phyloP scores from a whole-genome alignment of 2,329 filamentous ascomycete species.

The Xylaria sp. region DNA sequence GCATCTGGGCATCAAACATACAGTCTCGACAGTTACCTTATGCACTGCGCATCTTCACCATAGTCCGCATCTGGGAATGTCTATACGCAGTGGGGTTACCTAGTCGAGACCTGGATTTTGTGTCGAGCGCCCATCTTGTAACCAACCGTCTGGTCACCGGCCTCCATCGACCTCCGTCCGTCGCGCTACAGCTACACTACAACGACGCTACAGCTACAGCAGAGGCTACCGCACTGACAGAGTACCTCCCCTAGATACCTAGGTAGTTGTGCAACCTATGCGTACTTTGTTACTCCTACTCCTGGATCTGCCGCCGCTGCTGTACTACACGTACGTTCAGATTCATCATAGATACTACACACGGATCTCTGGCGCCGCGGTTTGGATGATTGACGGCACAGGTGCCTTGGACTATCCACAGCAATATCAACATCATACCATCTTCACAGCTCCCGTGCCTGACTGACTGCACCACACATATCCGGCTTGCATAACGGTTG shows the following conservation, averaged over 20 bases:
- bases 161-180: conserved; percentile 14
- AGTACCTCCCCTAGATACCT: neutral
- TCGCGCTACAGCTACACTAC: conserved; percentile 4
- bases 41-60: conserved; percentile 14
- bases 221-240: neutral
- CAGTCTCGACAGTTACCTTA: no score
- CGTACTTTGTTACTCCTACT: neutral
- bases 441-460: conserved; percentile 8
- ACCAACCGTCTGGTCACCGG: conserved; percentile 11
- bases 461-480: neutral
- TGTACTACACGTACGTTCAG: neutral
- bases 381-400: neutral
- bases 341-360: neutral
- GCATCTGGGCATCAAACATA: neutral
- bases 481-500: conserved; percentile 15
- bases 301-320: neutral
- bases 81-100: conserved; percentile 10
- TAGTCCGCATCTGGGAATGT: conserved; percentile 6
- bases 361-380: conserved; percentile 7
- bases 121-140: conserved; percentile 8
- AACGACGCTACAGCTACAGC: neutral
- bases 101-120: conserved; percentile 8
- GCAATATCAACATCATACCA: conserved; percentile 20
- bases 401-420: neutral
- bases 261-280: neutral